Evolutionary conservation across 352 stramenopile genomes (phyloP), one percentile per base, ranked within the genome.

Genomic region (Phytophthora kernoviae): DNA sequence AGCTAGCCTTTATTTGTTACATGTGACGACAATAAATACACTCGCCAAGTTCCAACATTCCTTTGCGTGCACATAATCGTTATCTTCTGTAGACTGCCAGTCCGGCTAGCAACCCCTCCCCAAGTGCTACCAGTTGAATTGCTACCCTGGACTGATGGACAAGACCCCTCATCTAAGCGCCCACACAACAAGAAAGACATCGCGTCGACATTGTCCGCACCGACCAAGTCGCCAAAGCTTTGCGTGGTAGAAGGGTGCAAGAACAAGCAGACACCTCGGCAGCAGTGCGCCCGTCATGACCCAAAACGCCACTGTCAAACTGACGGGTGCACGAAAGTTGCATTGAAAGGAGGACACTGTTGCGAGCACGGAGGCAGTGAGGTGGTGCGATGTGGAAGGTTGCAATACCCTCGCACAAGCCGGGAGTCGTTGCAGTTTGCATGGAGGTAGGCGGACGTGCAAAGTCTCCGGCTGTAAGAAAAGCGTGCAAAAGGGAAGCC

Each of bases 1-100:
- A 58, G 43, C 0, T 50, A 44, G 12, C 18, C 18, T 30, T 17
- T 21, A 61, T 57, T 34, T 55, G 37, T 43, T 43, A 14, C 37
- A 39, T 39, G 14, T 39, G 4, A 39, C 33, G 9, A 17, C 33
- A 8, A 30, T 30, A 7, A 30, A 30, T 30, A 30, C 6, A 30
- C 24, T 7, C 24, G 24, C 24, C 24, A 30, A 3, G 24, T 30
- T n/a, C n/a, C n/a, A n/a, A n/a, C n/a, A n/a, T n/a, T n/a, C n/a
- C n/a, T n/a, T 30, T 30, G 24, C 6, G 3, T 30, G 24, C 24
- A 30, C 24, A 6, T 30, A 30, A 6, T 30, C n/a, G n/a, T n/a
- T n/a, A n/a, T n/a, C n/a, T n/a, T n/a, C n/a, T n/a, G n/a, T n/a
- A n/a, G n/a, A n/a, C n/a, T n/a, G n/a, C n/a, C n/a, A n/a, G n/a